Conservation (phyloP, 179 eudicot genomes). For the Beta corolliflora region DNA sequence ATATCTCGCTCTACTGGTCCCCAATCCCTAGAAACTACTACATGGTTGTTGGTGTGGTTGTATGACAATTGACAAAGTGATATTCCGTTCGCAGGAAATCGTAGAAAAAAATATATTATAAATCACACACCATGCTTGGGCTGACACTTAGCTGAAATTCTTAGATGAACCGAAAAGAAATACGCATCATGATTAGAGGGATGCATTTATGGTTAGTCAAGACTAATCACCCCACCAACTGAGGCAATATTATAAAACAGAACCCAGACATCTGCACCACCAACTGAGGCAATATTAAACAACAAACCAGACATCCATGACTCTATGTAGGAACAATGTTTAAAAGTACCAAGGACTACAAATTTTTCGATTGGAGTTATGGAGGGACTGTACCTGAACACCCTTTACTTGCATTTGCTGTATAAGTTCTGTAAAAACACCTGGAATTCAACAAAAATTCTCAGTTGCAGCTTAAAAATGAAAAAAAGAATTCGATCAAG, state of each 20-base stretch:
- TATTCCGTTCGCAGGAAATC: background rate
- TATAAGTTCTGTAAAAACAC: slow-evolving; percentile 96
- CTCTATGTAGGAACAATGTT: background rate
- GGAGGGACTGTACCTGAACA: slow-evolving; percentile 61
- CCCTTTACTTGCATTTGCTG: slow-evolving; percentile 99
- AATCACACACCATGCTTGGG: background rate
- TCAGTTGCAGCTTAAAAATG: slow-evolving; percentile 13
- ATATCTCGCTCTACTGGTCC: background rate
- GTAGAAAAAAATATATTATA: background rate
- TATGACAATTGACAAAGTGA: background rate
- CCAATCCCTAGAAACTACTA: background rate
- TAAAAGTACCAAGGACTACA: slow-evolving; percentile 2
- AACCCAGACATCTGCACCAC: too few species aligned
- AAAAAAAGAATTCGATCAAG: background rate
- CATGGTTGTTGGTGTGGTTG: background rate
- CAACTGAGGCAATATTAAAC: background rate
- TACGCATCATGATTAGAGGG: background rate
- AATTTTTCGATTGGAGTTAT: background rate
- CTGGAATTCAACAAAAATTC: slow-evolving; percentile 42
- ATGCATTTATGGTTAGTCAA: background rate
- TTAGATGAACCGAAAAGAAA: background rate
- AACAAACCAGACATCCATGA: background rate
- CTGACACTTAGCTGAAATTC: background rate
- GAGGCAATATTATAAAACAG: too few species aligned
- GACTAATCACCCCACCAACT: background rate